Evolutionary conservation across 768 basidiomycete genomes (phyloP), one percentile per base, ranked within the genome.

Genomic region (Termitomyces sp.): DNA sequence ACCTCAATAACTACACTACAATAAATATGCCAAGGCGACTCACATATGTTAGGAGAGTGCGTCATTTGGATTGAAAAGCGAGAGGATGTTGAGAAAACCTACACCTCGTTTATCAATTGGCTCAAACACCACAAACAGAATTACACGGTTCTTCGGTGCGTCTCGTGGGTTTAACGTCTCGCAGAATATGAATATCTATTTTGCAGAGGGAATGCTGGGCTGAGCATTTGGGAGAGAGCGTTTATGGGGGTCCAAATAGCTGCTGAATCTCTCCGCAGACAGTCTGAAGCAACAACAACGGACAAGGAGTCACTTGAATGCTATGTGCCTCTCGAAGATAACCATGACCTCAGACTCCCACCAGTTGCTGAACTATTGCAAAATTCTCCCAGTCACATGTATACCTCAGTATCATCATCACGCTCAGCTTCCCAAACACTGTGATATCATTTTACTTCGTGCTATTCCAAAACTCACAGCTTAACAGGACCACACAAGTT

Each of bases 61-160:
- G 56, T 59, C 20, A 35, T 70, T 18, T 64, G 59, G 54, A 62
- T 70, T 32, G 63, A 70, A 26, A 18, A 36, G 4, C 40, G 53
- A 44, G 41, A 51, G 6, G 43, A 52, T 57, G 35, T 32, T 0
- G 13, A 41, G 10, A 16, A 14, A 13, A 56, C 32, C 38, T 60
- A 62, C 18, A 13, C 4, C 1, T 33, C 50, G 9, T 57, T 66
- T 26, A 35, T 61, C 10, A 7, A 16, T 2, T 66, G 65, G 65
- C 44, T 66, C 26, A 62, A 55, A 54, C 1, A 7, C 2, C n/a
- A 28, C 10, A 50, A 48, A 4, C 38, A 50, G 20, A 9, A 41
- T 1, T 40, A 16, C 23, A 5, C 0, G 1, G 20, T 28, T 38
- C 49, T 61, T 38, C 33, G 44, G 64, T 63, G 28, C 20, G 57